A percentile compares a stretch with the other conserved stretches of the same genome.
These are phyloP conservation scores for Ophiostoma ips DNA, from an alignment of 2,329 filamentous ascomycete genomes.

Conservation along the genomic window DNA sequence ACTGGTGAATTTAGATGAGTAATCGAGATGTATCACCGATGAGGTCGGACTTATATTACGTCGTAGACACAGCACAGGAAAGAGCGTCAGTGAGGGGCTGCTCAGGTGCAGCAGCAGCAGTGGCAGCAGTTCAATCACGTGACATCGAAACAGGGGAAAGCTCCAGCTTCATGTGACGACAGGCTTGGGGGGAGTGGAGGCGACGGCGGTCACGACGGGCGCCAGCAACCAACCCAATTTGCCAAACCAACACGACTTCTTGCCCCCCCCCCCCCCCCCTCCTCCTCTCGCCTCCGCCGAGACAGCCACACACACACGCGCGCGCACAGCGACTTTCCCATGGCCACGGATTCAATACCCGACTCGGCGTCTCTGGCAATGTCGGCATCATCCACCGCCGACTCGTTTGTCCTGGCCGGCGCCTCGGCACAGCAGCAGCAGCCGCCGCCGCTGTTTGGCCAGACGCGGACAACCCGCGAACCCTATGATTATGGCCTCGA, in stretches of 20 bases:
- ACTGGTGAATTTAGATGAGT: not conserved
- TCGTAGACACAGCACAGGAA: too few relatives aligned
- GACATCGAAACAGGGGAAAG: not conserved
- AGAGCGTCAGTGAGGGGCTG: not conserved
- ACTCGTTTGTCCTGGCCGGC: slow-evolving; percentile 40
- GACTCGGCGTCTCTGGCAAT: not conserved
- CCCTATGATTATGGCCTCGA: not conserved
- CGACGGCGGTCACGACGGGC: too few relatives aligned
- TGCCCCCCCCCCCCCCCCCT: too few relatives aligned
- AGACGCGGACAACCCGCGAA: not conserved
- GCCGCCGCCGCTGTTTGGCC: slow-evolving; percentile 1
- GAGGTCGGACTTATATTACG: too few relatives aligned
- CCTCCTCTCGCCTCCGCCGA: too few relatives aligned
- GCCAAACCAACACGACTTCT: too few relatives aligned
- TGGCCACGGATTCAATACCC: slow-evolving; percentile 8
- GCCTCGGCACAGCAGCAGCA: slow-evolving; percentile 18
- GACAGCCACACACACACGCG: not conserved
- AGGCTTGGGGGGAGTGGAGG: too few relatives aligned
- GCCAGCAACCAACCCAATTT: too few relatives aligned
- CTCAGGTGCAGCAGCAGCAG: not conserved
- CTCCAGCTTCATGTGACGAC: not conserved
- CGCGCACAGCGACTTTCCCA: too few relatives aligned
- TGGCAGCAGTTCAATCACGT: not conserved
- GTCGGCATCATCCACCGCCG: slow-evolving; percentile 21
- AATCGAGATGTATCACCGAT: not conserved